phyloP scores from a whole-genome alignment of 805 yeast genomes.

The Peterozyma toletana region DNA sequence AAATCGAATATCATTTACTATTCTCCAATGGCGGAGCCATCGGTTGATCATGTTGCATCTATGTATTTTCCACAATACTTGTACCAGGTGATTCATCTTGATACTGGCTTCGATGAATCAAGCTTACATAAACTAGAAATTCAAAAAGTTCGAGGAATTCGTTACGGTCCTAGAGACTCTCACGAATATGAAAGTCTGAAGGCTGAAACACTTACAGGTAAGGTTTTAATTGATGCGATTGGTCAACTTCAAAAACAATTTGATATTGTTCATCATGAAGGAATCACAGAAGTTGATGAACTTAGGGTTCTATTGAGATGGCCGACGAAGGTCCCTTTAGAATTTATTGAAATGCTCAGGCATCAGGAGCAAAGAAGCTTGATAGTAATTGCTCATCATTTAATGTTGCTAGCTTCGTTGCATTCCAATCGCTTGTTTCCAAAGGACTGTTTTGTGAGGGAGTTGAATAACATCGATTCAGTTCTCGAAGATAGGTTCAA shows the following conservation, averaged over 20 bases:
- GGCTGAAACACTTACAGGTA: not conserved
- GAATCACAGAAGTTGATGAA: not conserved
- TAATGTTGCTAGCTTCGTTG: conserved; percentile 1
- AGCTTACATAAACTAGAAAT: not conserved
- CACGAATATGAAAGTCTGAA: not conserved
- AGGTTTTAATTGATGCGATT: conserved; percentile 6
- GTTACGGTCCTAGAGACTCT: not conserved
- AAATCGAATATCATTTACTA: too few relatives aligned
- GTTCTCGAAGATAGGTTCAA: not conserved
- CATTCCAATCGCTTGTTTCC: not conserved
- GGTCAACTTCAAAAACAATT: conserved; percentile 19
- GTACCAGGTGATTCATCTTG: not conserved
- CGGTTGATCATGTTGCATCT: not conserved
- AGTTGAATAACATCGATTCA: conserved; percentile 2
- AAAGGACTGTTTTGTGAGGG: not conserved
- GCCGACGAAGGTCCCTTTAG: conserved; percentile 1
- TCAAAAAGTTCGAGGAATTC: not conserved
- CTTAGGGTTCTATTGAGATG: conserved; percentile 1
- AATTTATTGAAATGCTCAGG: not conserved
- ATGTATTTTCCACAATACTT: conserved; percentile 2
- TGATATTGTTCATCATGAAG: conserved; percentile 14
- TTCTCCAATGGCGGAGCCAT: too few relatives aligned
- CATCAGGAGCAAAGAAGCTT: conserved; percentile 1
- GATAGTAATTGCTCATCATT: conserved; percentile 5
- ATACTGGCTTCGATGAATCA: not conserved